Percentiles rank a stretch among this genome's conserved stretches.
Conservation (phyloP, 164 flowering plant genomes). For the Dillenia turbinata region DNA sequence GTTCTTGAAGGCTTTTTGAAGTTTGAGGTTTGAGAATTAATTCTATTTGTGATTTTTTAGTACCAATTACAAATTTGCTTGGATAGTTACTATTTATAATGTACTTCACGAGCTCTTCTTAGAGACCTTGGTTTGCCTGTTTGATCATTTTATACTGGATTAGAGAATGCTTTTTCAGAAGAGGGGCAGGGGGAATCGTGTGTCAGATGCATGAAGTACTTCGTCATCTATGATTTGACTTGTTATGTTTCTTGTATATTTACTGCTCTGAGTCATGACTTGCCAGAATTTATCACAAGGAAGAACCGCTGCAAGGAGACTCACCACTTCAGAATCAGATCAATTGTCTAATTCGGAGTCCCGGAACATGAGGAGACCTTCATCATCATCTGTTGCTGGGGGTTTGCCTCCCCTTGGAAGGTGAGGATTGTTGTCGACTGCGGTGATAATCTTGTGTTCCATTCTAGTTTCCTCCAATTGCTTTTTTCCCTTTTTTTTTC, state of each 20-base stretch:
- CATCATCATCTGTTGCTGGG: conserved; percentile 82
- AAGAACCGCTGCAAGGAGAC: conserved; percentile 62
- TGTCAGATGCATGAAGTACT: no score
- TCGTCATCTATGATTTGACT: background rate
- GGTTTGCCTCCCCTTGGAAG: conserved; percentile 96
- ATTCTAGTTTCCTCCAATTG: background rate
- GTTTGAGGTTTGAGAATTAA: conserved; percentile 64
- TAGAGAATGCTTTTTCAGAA: no score
- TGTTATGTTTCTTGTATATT: background rate
- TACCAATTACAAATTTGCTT: no score
- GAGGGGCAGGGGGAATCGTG: no score
- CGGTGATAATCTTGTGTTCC: background rate
- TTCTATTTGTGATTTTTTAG: background rate
- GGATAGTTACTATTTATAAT: no score
- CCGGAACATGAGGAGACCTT: conserved; percentile 59
- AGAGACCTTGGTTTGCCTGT: no score
- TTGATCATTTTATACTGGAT: no score
- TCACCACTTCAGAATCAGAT: conserved; percentile 44
- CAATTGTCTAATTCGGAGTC: conserved; percentile 53
- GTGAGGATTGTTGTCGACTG: conserved; percentile 19
- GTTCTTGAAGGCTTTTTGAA: conserved; percentile 97
- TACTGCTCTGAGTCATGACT: conserved; percentile 11
- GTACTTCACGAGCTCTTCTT: no score
- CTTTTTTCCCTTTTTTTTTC: background rate
- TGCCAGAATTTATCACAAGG: conserved; percentile 69